Percentiles rank a stretch among this genome's conserved stretches.
These are phyloP conservation scores for Candida maesae DNA, from an alignment of 805 yeast genomes.

Conservation along the genomic window DNA sequence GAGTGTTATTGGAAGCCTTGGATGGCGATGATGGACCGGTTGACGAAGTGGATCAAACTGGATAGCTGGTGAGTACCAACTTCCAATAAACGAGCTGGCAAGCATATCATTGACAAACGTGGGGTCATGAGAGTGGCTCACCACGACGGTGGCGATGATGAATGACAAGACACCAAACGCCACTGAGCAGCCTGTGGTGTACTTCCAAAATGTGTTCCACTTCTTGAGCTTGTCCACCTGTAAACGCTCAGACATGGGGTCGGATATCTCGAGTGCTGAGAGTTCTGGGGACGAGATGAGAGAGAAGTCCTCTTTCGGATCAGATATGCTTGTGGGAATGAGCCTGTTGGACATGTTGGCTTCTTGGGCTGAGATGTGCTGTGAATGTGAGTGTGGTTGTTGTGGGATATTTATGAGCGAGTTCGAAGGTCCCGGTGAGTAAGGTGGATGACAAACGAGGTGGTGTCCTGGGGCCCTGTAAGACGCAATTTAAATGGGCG, in stretches of 20 bases:
- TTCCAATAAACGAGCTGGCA: conserved; percentile 1
- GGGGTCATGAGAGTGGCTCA: conserved; percentile 10
- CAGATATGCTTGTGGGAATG: not conserved
- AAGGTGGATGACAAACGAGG: no score
- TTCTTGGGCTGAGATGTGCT: no score
- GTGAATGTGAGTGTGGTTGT: no score
- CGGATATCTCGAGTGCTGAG: not conserved
- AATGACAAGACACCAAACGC: conserved; percentile 1
- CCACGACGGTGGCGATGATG: conserved; percentile 1
- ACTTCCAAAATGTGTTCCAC: conserved; percentile 9
- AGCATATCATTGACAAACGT: conserved; percentile 10
- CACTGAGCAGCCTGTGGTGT: conserved; percentile 1
- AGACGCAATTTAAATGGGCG: no score
- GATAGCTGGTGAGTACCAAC: not conserved
- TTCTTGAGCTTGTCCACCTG: not conserved
- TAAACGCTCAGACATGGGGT: not conserved
- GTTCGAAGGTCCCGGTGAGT: no score
- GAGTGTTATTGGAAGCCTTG: not conserved
- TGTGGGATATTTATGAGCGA: no score
- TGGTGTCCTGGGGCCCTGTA: no score
- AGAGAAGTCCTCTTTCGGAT: not conserved
- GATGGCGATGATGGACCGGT: conserved; percentile 1
- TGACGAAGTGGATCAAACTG: not conserved
- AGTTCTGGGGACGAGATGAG: not conserved
- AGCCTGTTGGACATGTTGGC: not conserved